Evolutionary conservation across 2,329 filamentous ascomycete genomes (phyloP).

Genomic region (Scedosporium aurantiacum): DNA sequence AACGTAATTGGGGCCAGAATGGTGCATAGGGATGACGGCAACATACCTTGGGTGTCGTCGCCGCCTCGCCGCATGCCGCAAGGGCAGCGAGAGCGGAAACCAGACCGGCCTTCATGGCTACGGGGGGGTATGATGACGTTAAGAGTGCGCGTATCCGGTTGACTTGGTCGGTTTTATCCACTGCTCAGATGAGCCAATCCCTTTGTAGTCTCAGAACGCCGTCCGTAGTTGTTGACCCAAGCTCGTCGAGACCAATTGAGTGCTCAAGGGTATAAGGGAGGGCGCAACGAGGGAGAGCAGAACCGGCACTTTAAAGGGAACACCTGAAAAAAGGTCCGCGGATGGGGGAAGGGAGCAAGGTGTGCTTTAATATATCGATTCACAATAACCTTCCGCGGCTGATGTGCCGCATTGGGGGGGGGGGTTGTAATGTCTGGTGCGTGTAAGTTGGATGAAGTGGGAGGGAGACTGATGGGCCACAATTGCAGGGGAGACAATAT

Average conservation of each 20-base stretch:
- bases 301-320: not conserved
- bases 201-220: not conserved
- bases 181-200: not conserved
- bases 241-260: not conserved
- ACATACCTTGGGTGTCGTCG: conserved; percentile 14
- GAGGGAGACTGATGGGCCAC: not conserved
- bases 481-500: not conserved
- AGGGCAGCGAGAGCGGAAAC: conserved; percentile 1
- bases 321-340: not conserved
- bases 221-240: not conserved
- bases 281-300: not conserved
- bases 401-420: not conserved
- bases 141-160: not conserved
- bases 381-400: not conserved
- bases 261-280: not conserved
- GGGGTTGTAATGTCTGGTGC: not conserved
- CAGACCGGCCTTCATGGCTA: not conserved
- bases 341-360: not conserved
- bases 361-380: not conserved
- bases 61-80: conserved; percentile 8
- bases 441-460: not conserved
- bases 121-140: not conserved
- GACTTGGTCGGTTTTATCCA: not conserved
- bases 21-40: conserved; percentile 12
- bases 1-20: conserved; percentile 4